Percentiles rank a stretch among this genome's conserved stretches.
These are phyloP conservation scores for Chalara sp. DNA, from an alignment of 2,329 filamentous ascomycete genomes.

Conservation along the genomic window DNA sequence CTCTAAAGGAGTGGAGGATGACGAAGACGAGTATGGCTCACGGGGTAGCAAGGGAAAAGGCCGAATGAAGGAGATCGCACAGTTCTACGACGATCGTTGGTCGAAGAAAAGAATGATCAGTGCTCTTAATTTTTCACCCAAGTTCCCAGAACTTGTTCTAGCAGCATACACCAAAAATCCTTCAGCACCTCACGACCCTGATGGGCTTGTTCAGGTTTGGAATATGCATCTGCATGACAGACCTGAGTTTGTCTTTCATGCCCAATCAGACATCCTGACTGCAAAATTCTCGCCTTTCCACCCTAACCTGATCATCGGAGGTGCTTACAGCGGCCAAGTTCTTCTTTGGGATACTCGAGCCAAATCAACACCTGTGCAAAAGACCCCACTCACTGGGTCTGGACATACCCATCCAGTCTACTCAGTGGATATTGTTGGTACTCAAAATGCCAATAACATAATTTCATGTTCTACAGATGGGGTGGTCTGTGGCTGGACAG, in stretches of 20 bases:
- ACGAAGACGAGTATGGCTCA: conserved; percentile 69
- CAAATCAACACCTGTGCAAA: conserved; percentile 83
- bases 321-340: conserved; percentile 94
- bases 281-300: conserved; percentile 99
- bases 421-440: conserved; percentile 90
- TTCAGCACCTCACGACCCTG: conserved; percentile 85
- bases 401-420: conserved; percentile 97
- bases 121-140: conserved; percentile 89
- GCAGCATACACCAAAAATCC: conserved; percentile 98
- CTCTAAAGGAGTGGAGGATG: conserved; percentile 64
- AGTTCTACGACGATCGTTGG: conserved; percentile 94
- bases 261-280: conserved; percentile 88
- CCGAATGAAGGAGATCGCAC: conserved; percentile 77
- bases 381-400: conserved; percentile 89
- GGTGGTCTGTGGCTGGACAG: conserved; percentile 93
- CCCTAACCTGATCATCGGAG: conserved; percentile 90
- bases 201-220: conserved; percentile 94
- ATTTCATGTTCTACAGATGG: conserved; percentile 95
- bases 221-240: conserved; percentile 91
- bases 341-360: conserved; percentile 94
- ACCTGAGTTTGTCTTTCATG: conserved; percentile 94
- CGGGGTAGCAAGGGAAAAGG: conserved; percentile 66
- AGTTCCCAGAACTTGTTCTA: conserved; percentile 87
- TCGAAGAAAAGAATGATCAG: conserved; percentile 97
- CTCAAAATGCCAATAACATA: conserved; percentile 98